These are phyloP conservation scores for Fraxinus albicans DNA, from an alignment of 305 asterid species.

Conservation along the genomic window DNA sequence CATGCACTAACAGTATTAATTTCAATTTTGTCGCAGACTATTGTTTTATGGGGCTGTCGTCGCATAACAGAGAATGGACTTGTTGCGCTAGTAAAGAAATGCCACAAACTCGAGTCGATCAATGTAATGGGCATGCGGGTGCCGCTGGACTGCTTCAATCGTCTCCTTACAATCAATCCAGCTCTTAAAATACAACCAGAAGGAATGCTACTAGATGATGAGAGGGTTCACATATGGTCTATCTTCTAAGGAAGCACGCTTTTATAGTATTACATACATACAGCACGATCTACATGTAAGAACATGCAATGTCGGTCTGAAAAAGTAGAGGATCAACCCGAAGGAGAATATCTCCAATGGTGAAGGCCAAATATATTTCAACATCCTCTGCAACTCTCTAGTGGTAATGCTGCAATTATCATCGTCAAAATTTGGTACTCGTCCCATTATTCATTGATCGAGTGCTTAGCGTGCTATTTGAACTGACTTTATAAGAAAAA, in stretches of 20 bases:
- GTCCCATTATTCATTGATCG: background rate
- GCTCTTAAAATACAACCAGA: conserved; percentile 76
- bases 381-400: background rate
- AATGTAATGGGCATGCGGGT: conserved; percentile 87
- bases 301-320: background rate
- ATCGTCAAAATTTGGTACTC: background rate
- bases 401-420: background rate
- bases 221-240: conserved; percentile 40
- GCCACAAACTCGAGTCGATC: conserved; percentile 75
- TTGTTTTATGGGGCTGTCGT: conserved; percentile 87
- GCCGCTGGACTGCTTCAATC: conserved; percentile 63
- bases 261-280: background rate
- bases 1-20: background rate
- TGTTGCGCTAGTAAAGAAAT: conserved; percentile 67
- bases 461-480: background rate
- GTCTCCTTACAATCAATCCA: conserved; percentile 70
- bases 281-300: background rate
- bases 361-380: background rate
- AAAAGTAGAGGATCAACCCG: background rate
- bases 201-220: conserved; percentile 44
- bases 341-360: background rate
- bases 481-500: background rate
- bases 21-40: conserved; percentile 40
- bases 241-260: conserved; percentile 34
- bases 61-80: conserved; percentile 86